Conservation (phyloP, 1,284 basidiomycete species). For the Inonotus hispidus region DNA sequence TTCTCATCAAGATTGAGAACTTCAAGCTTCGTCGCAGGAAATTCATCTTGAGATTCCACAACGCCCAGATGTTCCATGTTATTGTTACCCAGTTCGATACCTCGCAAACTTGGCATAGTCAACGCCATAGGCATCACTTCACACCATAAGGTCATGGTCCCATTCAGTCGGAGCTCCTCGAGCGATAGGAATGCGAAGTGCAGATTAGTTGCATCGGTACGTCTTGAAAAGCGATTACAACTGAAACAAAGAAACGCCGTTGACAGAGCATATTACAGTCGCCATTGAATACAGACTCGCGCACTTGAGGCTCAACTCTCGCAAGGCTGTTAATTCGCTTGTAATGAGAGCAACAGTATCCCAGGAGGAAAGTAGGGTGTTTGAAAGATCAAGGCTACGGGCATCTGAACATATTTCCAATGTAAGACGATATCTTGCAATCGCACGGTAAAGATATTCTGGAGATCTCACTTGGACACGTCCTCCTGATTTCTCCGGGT, state of each 20-base stretch:
- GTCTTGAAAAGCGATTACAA: conserved; percentile 50
- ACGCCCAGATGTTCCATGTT: conserved; percentile 37
- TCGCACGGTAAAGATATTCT: conserved; percentile 15
- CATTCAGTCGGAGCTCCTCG: conserved; percentile 72
- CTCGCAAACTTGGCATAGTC: conserved; percentile 55
- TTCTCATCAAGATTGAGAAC: conserved; percentile 78
- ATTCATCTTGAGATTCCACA: conserved; percentile 16
- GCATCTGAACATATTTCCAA: conserved; percentile 48
- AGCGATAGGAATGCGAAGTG: conserved; percentile 48
- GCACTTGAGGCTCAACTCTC: conserved; percentile 75
- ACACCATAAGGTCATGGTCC: conserved; percentile 63
- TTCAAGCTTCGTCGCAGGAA: conserved; percentile 33
- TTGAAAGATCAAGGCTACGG: conserved; percentile 77
- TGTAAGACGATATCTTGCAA: conserved; percentile 4
- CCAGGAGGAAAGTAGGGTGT: conserved; percentile 74
- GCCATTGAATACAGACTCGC: conserved; percentile 24
- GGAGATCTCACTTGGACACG: conserved; percentile 67
- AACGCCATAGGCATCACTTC: conserved; percentile 52
- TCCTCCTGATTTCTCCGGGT: conserved; percentile 47
- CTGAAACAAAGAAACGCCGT: conserved; percentile 34
- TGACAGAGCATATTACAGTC: conserved; percentile 14
- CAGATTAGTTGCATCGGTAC: conserved; percentile 27
- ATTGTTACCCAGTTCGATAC: conserved; percentile 80
- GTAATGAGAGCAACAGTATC: conserved; percentile 61
- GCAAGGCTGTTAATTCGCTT: conserved; percentile 55